phyloP scores from a whole-genome alignment of 1,284 basidiomycete genomes.

The Vanrija pseudolonga region DNA sequence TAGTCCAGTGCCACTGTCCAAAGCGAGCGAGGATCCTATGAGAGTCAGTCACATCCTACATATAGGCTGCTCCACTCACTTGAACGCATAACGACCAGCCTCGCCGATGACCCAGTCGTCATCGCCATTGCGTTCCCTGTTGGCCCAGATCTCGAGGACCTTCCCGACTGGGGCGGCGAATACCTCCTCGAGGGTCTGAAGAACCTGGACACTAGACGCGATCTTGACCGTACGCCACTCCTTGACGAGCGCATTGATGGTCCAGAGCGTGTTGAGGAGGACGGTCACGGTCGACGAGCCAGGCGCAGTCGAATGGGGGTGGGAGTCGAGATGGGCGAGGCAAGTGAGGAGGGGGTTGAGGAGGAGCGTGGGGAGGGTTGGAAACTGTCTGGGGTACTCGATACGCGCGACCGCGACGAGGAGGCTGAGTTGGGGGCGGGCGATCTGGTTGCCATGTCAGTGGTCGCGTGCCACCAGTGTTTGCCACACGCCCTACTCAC shows the following conservation, averaged over 20 bases:
- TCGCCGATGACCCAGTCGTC: conserved; percentile 42
- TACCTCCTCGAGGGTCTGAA: conserved; percentile 37
- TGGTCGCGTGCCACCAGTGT: conserved; percentile 34
- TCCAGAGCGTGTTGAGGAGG: conserved; percentile 48
- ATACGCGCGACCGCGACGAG: conserved; percentile 46
- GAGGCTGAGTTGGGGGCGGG: conserved; percentile 43
- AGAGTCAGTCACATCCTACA: not conserved
- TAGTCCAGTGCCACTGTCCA: conserved; percentile 43
- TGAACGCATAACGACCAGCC: conserved; percentile 48
- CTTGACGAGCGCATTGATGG: conserved; percentile 49
- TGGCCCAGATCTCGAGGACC: conserved; percentile 38
- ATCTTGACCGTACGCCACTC: conserved; percentile 49
- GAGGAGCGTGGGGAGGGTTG: conserved; percentile 38
- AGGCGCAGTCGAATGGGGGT: conserved; percentile 11
- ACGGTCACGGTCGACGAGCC: conserved; percentile 32
- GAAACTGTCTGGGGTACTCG: conserved; percentile 41
- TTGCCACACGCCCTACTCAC: conserved; percentile 19
- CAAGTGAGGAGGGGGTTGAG: conserved; percentile 39
- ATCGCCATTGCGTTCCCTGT: conserved; percentile 26
- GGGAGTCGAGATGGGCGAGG: conserved; percentile 25
- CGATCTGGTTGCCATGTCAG: conserved; percentile 32
- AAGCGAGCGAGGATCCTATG: conserved; percentile 43
- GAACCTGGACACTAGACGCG: conserved; percentile 39
- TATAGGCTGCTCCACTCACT: conserved; percentile 29
- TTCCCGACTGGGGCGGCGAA: conserved; percentile 34